A percentile compares a stretch with the other conserved stretches of the same genome.
These are phyloP conservation scores for Apiotrichum siamense DNA, from an alignment of 1,284 basidiomycete genomes.

Conservation along the genomic window DNA sequence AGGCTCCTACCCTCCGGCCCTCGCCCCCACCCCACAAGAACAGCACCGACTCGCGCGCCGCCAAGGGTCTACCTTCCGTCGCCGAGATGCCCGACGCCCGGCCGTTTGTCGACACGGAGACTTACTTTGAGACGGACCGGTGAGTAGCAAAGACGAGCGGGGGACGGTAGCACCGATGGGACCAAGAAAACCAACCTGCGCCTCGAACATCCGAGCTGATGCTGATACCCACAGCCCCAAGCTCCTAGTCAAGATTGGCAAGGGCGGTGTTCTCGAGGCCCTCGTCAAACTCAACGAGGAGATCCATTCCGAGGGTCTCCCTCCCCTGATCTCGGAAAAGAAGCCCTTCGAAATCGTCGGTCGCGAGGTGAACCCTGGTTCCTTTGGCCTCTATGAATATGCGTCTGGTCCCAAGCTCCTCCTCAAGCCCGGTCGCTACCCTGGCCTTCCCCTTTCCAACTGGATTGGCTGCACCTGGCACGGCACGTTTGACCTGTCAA, in stretches of 20 bases:
- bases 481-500: slow-evolving; percentile 10
- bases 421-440: slow-evolving; percentile 15
- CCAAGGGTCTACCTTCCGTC: not conserved
- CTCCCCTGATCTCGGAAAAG: slow-evolving; percentile 10
- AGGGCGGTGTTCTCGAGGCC: slow-evolving; percentile 9
- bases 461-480: slow-evolving; percentile 12
- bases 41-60: not conserved
- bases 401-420: slow-evolving; percentile 11
- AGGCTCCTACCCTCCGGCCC: not conserved
- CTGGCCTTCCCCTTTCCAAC: slow-evolving; percentile 11
- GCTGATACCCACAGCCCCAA: not conserved
- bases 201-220: too few relatives aligned
- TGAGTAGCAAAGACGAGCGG: not conserved
- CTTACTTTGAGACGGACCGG: slow-evolving; percentile 9
- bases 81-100: not conserved
- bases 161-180: too few relatives aligned
- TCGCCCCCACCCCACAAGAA: not conserved
- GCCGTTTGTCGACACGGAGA: slow-evolving; percentile 11
- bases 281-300: slow-evolving; percentile 9
- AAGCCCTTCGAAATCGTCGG: slow-evolving; percentile 10
- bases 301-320: slow-evolving; percentile 4
- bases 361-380: slow-evolving; percentile 15
- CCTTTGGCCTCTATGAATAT: slow-evolving; percentile 16
- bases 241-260: slow-evolving; percentile 11
- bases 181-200: too few relatives aligned